Base-by-base conservation (phyloP, 768 basidiomycete species). In the Leccinum olivaceopallidum region DNA sequence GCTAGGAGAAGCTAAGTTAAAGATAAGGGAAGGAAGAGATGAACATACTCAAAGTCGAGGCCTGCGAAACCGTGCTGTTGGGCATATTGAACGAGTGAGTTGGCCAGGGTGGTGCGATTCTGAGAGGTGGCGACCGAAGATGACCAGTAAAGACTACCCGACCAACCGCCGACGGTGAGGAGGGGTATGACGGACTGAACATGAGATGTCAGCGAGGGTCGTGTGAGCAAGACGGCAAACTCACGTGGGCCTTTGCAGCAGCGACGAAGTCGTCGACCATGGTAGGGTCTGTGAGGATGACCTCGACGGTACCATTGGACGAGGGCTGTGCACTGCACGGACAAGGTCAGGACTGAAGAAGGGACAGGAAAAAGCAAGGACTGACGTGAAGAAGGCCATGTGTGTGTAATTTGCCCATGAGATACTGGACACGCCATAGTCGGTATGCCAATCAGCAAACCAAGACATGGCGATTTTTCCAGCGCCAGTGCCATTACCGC, bases 121-220 rank as follows among this genome's bases (percentile, higher is more conserved):
- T 73, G 64, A 0, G 80, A 65, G 7, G 81, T 83, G 32, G 78
- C 81, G 8, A 90, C 83, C 49, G 80, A 79, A 3, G 77, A 75
- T 0, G 88, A 89, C 75, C 83, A 90, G 72, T 79, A 88, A 13
- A 75, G 73, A 2, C 84, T 85, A 7, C 87, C 87, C 5, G 79
- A 81, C 86, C 86, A 89, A 13, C 88, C 89, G 52, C 88, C 89
- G 30, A 89, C 76, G 34, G 85, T 84, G 51, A 89, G 71, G 49
- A 83, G 67, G 2, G 87, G 83, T 62, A 81, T 77, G 5, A 87
- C 86, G 51, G 75, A 72, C 86, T 88, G 56, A 56, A 9, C 16
- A 26, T 2, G 30, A 42, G 9, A 12, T 48, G 28, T 59, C 26
- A 62, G 50, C 4, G 22, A 5, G 14, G 20, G n/a, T 10, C 3